These are phyloP conservation scores for Camellia lanceoleosa DNA, from an alignment of 148 eudicot genomes.

Conservation along the genomic window DNA sequence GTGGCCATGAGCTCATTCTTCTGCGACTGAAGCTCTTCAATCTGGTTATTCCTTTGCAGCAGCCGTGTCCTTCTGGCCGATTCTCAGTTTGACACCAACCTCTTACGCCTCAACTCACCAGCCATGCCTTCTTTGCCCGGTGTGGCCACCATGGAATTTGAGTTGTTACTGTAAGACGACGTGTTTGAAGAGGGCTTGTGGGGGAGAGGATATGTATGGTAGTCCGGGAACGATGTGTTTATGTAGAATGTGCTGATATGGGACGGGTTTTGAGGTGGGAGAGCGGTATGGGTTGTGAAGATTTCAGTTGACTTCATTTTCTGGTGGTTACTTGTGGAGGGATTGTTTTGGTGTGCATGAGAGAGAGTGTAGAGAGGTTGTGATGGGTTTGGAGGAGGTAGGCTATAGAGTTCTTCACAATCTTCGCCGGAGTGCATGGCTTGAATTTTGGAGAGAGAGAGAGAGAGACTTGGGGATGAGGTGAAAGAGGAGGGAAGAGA, in stretches of 20 bases:
- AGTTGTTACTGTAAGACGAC: conserved; percentile 3
- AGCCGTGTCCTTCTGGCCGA: conserved; percentile 1
- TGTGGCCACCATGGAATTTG: neutral
- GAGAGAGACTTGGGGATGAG: too few species aligned
- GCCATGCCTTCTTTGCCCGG: neutral
- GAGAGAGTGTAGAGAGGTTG: too few species aligned
- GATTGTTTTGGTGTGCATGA: too few species aligned
- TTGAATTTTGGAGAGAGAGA: too few species aligned
- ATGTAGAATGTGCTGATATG: conserved; percentile 5
- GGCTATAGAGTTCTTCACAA: too few species aligned
- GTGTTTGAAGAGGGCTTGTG: neutral
- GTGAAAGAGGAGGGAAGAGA: too few species aligned
- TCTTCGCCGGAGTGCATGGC: too few species aligned
- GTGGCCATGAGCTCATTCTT: neutral
- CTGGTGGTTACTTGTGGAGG: too few species aligned
- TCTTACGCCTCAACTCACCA: neutral
- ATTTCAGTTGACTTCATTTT: too few species aligned
- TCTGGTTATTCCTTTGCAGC: neutral
- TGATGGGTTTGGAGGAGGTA: too few species aligned
- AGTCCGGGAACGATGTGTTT: neutral
- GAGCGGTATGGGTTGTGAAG: neutral
- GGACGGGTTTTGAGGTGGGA: neutral
- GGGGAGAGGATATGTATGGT: neutral
- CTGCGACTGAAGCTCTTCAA: neutral
- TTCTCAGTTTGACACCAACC: neutral